Evolutionary conservation across 2,329 filamentous ascomycete genomes (phyloP).

Genomic region (Magnaporthales sp.): DNA sequence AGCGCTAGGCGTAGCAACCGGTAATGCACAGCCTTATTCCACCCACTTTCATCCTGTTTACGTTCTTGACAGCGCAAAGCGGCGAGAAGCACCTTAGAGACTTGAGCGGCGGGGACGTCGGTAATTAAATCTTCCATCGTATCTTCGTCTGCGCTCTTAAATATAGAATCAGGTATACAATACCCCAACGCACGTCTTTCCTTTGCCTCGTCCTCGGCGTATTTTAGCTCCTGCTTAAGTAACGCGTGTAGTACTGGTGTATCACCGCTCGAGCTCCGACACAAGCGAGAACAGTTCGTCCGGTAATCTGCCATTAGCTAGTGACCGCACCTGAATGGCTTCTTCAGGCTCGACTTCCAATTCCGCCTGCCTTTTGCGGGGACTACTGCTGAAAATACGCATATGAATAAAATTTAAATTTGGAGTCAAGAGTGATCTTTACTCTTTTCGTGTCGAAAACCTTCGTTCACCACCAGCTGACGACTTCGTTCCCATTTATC

Average conservation of each 20-base stretch:
- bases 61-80: neutral
- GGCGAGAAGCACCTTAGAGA: neutral
- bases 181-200: neutral
- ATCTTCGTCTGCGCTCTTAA: neutral
- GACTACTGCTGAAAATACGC: too few species aligned
- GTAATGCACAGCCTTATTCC: neutral
- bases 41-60: neutral
- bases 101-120: neutral
- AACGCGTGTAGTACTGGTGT: neutral
- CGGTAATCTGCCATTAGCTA: neutral
- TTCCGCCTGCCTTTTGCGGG: neutral
- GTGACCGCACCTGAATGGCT: neutral
- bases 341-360: neutral
- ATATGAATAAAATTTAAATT: too few species aligned
- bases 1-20: neutral
- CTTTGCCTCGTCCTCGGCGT: neutral
- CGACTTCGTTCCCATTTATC: too few species aligned
- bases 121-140: neutral
- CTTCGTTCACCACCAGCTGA: too few species aligned
- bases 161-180: neutral
- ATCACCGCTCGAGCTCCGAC: neutral
- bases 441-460: too few species aligned
- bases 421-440: too few species aligned
- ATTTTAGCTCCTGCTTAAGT: neutral
- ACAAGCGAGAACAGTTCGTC: neutral